Conservation (phyloP, 306 rosid species). For the Cucurbita maxima region DNA sequence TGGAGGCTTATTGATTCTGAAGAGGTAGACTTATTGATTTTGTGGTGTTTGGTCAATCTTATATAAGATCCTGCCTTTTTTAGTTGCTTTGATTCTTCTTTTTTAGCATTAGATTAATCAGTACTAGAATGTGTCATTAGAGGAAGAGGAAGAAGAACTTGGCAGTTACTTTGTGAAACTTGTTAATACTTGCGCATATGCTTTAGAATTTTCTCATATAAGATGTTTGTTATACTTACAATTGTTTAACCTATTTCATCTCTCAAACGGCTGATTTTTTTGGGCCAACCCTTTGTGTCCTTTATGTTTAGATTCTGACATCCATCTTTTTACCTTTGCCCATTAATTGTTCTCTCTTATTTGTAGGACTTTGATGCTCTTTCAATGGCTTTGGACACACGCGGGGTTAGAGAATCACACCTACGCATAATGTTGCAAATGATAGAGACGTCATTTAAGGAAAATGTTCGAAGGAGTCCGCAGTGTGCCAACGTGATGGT, state of each 20-base stretch:
- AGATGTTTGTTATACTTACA: background rate
- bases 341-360: conserved; percentile 8
- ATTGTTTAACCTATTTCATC: background rate
- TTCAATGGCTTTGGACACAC: conserved; percentile 62
- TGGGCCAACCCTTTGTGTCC: background rate
- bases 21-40: conserved; percentile 42
- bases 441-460: conserved; percentile 65
- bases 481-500: conserved; percentile 18
- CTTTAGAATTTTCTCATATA: background rate
- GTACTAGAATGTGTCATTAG: background rate
- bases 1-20: conserved; percentile 92
- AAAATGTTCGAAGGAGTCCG: conserved; percentile 41
- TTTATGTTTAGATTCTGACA: background rate
- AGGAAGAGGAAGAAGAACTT: background rate
- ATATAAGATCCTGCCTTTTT: background rate
- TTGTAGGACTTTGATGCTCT: conserved; percentile 78
- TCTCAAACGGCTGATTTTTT: background rate
- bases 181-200: background rate
- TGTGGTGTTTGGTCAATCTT: background rate
- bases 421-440: conserved; percentile 83
- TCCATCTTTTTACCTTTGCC: background rate
- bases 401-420: conserved; percentile 90
- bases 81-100: background rate
- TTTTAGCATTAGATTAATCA: background rate
- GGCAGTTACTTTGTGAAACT: background rate